phyloP scores from a whole-genome alignment of 129 eudicot species.

The Centrapalus pauciflorus region DNA sequence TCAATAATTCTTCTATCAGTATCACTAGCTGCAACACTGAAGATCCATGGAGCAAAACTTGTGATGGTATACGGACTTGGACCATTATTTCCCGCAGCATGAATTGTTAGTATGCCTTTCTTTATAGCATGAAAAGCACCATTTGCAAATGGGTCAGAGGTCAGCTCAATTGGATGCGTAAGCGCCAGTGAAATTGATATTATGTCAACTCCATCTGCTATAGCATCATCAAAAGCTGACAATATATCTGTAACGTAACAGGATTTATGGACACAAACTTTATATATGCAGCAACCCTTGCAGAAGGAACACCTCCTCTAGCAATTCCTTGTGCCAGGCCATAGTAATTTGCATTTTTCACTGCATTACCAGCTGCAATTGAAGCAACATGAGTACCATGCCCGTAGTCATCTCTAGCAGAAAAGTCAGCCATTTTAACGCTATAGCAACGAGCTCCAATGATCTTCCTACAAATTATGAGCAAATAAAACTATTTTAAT shows the following conservation, averaged over 20 bases:
- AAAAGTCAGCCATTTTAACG: no score
- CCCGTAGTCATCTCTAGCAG: constrained; percentile 32
- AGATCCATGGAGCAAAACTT: constrained; percentile 39
- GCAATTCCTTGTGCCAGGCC: constrained; percentile 44
- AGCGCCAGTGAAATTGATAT: constrained; percentile 33
- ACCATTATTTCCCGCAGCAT: constrained; percentile 34
- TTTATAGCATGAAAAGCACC: constrained; percentile 42
- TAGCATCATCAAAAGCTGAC: constrained; percentile 38
- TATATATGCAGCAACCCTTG: constrained; percentile 46
- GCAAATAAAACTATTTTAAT: no score
- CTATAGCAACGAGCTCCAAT: constrained; percentile 41
- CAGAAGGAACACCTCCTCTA: constrained; percentile 45
- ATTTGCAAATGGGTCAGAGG: constrained; percentile 21
- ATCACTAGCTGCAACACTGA: constrained; percentile 47
- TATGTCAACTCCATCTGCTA: constrained; percentile 57
- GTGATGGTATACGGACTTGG: neutral
- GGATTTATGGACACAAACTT: neutral
- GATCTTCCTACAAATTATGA: constrained; percentile 28
- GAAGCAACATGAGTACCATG: constrained; percentile 58
- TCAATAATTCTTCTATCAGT: constrained; percentile 20
- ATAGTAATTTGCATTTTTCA: constrained; percentile 24
- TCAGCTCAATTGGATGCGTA: neutral
- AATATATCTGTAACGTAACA: constrained; percentile 17
- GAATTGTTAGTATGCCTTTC: constrained; percentile 26
- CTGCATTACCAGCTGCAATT: constrained; percentile 35